phyloP scores from a whole-genome alignment of 768 basidiomycete species.

The Suillus brevipes region DNA sequence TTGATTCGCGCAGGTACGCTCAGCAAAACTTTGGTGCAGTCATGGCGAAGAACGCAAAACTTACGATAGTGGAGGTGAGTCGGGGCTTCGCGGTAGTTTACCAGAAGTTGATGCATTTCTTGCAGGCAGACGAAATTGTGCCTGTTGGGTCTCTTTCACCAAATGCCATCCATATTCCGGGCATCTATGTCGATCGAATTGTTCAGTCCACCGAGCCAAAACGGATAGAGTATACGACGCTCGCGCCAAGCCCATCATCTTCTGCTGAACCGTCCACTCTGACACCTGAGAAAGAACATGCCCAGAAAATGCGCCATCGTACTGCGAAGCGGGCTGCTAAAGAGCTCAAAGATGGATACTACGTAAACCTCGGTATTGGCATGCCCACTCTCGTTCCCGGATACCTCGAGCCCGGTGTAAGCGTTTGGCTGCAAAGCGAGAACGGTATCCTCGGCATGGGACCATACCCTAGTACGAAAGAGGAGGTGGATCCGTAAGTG shows the following conservation, averaged over 20 bases:
- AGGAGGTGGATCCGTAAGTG: constrained; percentile 78
- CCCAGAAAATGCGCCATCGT: constrained; percentile 58
- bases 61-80: constrained; percentile 85
- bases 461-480: constrained; percentile 75
- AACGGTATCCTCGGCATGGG: constrained; percentile 90
- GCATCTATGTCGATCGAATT: constrained; percentile 88
- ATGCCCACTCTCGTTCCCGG: constrained; percentile 91
- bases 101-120: constrained; percentile 14
- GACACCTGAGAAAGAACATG: constrained; percentile 53
- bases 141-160: constrained; percentile 80
- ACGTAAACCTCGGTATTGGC: constrained; percentile 88
- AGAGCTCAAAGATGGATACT: constrained; percentile 85
- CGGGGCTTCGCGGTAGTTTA: not conserved
- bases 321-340: constrained; percentile 87
- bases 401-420: constrained; percentile 67
- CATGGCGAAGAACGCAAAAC: constrained; percentile 87
- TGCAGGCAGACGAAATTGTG: constrained; percentile 85
- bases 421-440: constrained; percentile 90
- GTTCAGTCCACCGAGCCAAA: constrained; percentile 77
- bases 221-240: constrained; percentile 71
- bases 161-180: constrained; percentile 78
- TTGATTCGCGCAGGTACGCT: constrained; percentile 55
- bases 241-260: constrained; percentile 51
- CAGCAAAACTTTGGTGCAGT: constrained; percentile 84
- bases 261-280: constrained; percentile 25